Evolutionary conservation across 352 stramenopile genomes (phyloP), one percentile per base, ranked within the genome.

Genomic region (Pythium plurisporium): DNA sequence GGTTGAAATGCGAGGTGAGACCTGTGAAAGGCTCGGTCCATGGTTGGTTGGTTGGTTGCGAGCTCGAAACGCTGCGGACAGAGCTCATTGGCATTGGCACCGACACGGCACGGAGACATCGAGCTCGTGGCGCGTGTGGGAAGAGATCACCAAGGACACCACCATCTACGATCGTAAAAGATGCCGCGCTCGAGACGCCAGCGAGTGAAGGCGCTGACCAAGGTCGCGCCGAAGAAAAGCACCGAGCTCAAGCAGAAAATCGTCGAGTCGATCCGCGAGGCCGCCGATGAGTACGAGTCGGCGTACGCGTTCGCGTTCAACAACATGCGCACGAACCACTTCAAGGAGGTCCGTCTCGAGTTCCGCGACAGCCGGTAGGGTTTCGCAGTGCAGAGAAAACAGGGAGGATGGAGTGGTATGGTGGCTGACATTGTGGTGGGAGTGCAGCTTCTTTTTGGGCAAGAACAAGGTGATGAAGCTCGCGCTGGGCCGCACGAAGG

Each of bases 401-500:
- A n/a, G n/a, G n/a, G n/a, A n/a, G n/a, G n/a, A n/a, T n/a, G n/a
- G n/a, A n/a, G n/a, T n/a, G n/a, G n/a, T n/a, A 46, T 44, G 52
- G 26, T 52, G 17, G 49, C 4, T 42, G n/a, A 27, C 14, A 34
- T 22, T 34, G 15, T 34, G 23, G n/a, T 30, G 2, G 2, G 67
- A 49, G 2, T 1, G 19, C 33, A 92, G 91, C 52, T 98, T 99
- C 72, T 98, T 99, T 66, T 68, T 99, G 49, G 97, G 97, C 64
- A 99, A 99, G 76, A 99, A 99, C 80, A 99, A 98, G 78, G 82
- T 99, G 36, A 93, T 99, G 74, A 97, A 99, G 74, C 87, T 99
- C 45, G 96, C 96, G 12, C 75, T 99, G 15, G 97, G 96, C 27
- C 84, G 88, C 48, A 89, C 81, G 14, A 84, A 89, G 31, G 94